These are phyloP conservation scores for Taiozyma sp. DNA, from an alignment of 1,139 yeast species.

Conservation along the genomic window DNA sequence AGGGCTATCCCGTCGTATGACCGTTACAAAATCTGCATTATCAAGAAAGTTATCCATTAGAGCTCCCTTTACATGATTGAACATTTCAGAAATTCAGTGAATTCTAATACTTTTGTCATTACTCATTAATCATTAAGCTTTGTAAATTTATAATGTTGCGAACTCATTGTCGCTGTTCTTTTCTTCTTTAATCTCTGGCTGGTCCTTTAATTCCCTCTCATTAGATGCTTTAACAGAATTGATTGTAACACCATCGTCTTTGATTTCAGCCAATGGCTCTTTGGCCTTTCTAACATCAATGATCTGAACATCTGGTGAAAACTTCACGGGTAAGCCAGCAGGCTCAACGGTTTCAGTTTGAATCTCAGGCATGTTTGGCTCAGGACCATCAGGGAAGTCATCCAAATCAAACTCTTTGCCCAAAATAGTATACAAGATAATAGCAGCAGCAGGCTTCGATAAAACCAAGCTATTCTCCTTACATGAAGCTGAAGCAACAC, in stretches of 20 bases:
- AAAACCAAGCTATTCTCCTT: conserved; percentile 77
- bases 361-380: conserved; percentile 67
- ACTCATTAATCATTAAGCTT: background rate
- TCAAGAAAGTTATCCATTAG: conserved; percentile 29
- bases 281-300: conserved; percentile 37
- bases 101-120: background rate
- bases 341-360: conserved; percentile 65
- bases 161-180: conserved; percentile 8
- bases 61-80: background rate
- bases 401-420: conserved; percentile 45
- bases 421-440: conserved; percentile 54
- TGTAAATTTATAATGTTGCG: background rate
- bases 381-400: conserved; percentile 73
- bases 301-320: conserved; percentile 56
- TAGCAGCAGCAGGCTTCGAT: conserved; percentile 82
- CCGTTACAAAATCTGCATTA: conserved; percentile 24
- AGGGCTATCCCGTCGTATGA: conserved; percentile 26
- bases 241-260: conserved; percentile 12
- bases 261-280: conserved; percentile 18
- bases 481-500: conserved; percentile 77
- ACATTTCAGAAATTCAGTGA: background rate
- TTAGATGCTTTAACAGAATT: background rate
- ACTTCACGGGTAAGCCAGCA: conserved; percentile 46
- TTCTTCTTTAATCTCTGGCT: background rate
- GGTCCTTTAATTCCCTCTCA: background rate